Conservation (phyloP, 2,329 filamentous ascomycete genomes). For the Microsporum audouinii region DNA sequence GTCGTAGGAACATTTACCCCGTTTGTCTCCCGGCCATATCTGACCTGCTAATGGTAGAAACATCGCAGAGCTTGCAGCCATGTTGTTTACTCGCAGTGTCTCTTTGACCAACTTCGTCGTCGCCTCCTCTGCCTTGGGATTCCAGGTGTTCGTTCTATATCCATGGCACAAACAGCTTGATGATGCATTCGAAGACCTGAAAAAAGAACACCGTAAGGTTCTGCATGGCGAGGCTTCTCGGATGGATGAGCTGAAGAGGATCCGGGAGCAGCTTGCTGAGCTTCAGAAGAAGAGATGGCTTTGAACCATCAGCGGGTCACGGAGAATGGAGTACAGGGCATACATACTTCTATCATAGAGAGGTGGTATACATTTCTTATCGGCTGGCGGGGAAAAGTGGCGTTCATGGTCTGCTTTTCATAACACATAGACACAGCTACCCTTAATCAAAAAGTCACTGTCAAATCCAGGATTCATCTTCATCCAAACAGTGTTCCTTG, state of each 20-base stretch:
- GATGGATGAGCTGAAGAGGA: conserved; percentile 9
- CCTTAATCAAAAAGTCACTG: no score
- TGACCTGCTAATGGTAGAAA: not conserved
- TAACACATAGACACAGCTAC: no score
- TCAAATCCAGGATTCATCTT: no score
- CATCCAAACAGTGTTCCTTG: no score
- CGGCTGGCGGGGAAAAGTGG: no score
- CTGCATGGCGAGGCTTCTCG: conserved; percentile 18
- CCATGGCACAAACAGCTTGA: conserved; percentile 59
- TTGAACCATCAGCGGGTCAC: no score
- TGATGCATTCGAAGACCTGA: conserved; percentile 48
- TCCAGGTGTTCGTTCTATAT: conserved; percentile 59
- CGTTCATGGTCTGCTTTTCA: no score
- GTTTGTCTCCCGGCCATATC: not conserved
- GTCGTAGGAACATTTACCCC: no score
- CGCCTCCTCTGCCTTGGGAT: conserved; percentile 52
- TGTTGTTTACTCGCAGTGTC: conserved; percentile 41
- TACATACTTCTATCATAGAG: not conserved
- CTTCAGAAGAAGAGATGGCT: not conserved
- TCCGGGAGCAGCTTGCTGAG: conserved; percentile 11
- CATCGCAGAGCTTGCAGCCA: conserved; percentile 12
- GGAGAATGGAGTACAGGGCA: not conserved
- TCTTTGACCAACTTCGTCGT: conserved; percentile 56
- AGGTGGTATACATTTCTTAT: not conserved
- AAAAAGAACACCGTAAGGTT: conserved; percentile 42